Base-by-base conservation (phyloP, 257 asterid genomes). In the Penstemon barbatus region DNA sequence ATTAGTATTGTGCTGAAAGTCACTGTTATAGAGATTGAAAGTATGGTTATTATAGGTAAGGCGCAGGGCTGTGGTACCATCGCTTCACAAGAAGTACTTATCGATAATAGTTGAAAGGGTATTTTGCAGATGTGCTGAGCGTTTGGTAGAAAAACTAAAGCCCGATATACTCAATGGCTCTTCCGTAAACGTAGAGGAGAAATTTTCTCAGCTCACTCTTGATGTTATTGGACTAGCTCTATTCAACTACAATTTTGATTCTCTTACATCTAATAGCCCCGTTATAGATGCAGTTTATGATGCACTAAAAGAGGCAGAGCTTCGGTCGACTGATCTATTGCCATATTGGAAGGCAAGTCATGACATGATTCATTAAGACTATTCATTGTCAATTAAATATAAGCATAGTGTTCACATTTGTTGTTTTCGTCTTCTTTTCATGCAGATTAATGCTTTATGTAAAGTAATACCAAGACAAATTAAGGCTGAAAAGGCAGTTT, bases 41-140 rank as follows among this genome's bases (percentile, higher is more conserved):
- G 43, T 61, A 52, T 81, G 75, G n/a, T 79, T 72, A 70, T 80
- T 78, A 71, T 84, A 93, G 97, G 97, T 72, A 77, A 86, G 99
- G 86, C 95, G 99, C 78, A 84, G 97, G 80, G 96, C 99, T 54
- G 97, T 93, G 86, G 96, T 88, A 78, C 99, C 99, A 67, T 93
- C 97, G 33, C 99, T 93, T 84, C 99, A 93, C 96, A 93, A 85
- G 95, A 90, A 85, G 84, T 93, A 90, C 90, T 85, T 93, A 88
- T 90, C 99, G 19, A 80, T 93, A 84, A 89, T 93, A 45, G 97
- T 90, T 69, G 99, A 93, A 70, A 81, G 96, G 85, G 96, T 90
- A 79, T 93, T 93, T 79, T 87, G 91, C 87, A 88, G 86, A 85
- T 93, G 96, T 73, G 97, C 97, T 58, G 89, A 85, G 85, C 85